A percentile compares a stretch with the other conserved stretches of the same genome.
phyloP scores from a whole-genome alignment of 495 filamentous ascomycete genomes.

The Podospora australis region DNA sequence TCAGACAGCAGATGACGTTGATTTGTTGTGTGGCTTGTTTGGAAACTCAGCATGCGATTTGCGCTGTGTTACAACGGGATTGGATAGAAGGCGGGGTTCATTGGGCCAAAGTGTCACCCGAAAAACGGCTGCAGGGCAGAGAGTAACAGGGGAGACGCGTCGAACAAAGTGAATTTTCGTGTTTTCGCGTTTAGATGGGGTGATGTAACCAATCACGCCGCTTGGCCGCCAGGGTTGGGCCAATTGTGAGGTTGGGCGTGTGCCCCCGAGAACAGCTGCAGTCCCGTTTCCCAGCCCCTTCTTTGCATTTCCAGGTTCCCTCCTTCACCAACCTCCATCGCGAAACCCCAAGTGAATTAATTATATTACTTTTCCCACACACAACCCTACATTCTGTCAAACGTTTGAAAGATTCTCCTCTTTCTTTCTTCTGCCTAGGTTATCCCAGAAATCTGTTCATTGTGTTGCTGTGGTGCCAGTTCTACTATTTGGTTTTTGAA shows the following conservation, averaged over 20 bases:
- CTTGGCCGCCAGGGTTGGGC: too few relatives aligned
- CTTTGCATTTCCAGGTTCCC: slow-evolving; percentile 5
- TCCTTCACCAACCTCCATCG: slow-evolving; percentile 8
- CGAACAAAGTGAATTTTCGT: too few relatives aligned
- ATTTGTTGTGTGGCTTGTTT: neutral
- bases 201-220: too few relatives aligned
- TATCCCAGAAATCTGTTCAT: slow-evolving; percentile 5
- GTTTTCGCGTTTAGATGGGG: too few relatives aligned
- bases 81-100: neutral
- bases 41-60: neutral
- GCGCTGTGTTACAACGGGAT: neutral
- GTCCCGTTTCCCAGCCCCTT: slow-evolving; percentile 20
- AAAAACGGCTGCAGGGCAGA: too few relatives aligned
- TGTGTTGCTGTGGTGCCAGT: slow-evolving; percentile 8
- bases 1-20: neutral
- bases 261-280: too few relatives aligned
- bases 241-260: too few relatives aligned
- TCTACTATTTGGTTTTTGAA: neutral
- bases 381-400: neutral
- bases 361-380: neutral
- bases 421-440: slow-evolving; percentile 2
- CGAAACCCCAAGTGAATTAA: neutral
- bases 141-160: neutral
- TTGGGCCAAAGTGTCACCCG: too few relatives aligned
- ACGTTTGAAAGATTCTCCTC: neutral